phyloP scores from a whole-genome alignment of 179 eudicot species.

The Beta macrorhiza region DNA sequence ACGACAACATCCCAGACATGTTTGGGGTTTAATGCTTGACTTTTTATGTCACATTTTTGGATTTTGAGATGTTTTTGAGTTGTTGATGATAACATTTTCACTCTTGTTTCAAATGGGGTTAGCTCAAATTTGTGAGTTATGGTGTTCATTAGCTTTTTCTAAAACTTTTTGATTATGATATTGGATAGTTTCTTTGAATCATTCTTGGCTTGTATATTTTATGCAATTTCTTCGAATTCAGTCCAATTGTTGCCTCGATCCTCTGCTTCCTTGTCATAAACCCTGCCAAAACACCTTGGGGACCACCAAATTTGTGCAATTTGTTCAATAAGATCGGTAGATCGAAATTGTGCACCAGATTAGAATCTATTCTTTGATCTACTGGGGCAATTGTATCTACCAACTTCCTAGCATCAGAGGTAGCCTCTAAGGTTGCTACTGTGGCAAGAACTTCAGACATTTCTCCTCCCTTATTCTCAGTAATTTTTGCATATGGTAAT shows the following conservation, averaged over 20 bases:
- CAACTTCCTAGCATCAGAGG: conserved; percentile 90
- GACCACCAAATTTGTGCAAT: conserved; percentile 74
- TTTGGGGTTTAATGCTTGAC: too few species aligned
- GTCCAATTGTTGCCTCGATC: conserved; percentile 75
- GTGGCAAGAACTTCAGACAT: conserved; percentile 63
- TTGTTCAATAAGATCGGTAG: conserved; percentile 71
- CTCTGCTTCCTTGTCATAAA: conserved; percentile 88
- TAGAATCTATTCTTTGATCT: conserved; percentile 76
- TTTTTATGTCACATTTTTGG: too few species aligned
- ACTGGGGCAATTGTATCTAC: conserved; percentile 90
- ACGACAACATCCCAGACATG: too few species aligned
- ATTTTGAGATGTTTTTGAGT: too few species aligned
- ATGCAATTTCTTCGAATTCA: background rate
- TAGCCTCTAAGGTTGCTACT: conserved; percentile 80
- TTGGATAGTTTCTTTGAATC: too few species aligned
- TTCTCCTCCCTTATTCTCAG: conserved; percentile 18
- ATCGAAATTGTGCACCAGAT: conserved; percentile 71
- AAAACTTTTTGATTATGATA: too few species aligned
- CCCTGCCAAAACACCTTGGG: conserved; percentile 73
- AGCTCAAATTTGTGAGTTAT: too few species aligned
- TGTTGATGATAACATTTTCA: too few species aligned
- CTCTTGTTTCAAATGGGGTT: too few species aligned
- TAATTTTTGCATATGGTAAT: conserved; percentile 37
- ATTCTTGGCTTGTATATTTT: too few species aligned
- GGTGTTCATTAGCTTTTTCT: too few species aligned